These are phyloP conservation scores for Ustilago bromivora DNA, from an alignment of 1,284 basidiomycete genomes.

Conservation along the genomic window DNA sequence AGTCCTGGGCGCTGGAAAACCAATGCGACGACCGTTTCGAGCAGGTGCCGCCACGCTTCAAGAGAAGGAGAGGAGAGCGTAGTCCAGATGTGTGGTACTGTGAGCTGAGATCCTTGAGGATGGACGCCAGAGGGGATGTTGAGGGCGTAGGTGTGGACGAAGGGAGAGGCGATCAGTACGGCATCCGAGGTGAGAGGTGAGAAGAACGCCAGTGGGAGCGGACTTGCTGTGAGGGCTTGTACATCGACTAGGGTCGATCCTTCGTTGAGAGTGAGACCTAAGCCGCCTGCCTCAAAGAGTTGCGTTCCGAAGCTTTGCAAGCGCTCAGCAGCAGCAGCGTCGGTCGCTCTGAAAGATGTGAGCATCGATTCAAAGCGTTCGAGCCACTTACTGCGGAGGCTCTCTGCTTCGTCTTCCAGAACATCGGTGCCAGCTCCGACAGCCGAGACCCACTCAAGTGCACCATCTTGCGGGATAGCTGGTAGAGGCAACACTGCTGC, in stretches of 20 bases:
- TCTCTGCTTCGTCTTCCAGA: not conserved
- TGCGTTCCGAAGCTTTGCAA: slow-evolving; percentile 2
- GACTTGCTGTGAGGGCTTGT: not conserved
- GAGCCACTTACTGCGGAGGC: slow-evolving; percentile 7
- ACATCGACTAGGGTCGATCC: slow-evolving; percentile 1
- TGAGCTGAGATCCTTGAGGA: not conserved
- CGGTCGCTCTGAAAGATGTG: not conserved
- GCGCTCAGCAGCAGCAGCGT: slow-evolving; percentile 6
- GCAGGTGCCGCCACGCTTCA: slow-evolving; percentile 11
- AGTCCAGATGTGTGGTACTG: slow-evolving; percentile 35
- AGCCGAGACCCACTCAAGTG: slow-evolving; percentile 14
- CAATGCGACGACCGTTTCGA: slow-evolving; percentile 14
- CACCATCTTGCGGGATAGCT: slow-evolving; percentile 19
- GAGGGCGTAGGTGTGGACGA: slow-evolving; percentile 12
- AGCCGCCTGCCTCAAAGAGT: slow-evolving; percentile 1
- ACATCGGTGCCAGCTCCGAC: not conserved
- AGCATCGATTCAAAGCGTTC: slow-evolving; percentile 7
- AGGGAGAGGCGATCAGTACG: slow-evolving; percentile 13
- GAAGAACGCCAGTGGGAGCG: slow-evolving; percentile 28
- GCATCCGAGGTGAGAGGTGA: slow-evolving; percentile 7
- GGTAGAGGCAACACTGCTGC: slow-evolving; percentile 16
- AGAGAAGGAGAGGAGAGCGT: slow-evolving; percentile 15
- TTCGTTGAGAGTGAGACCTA: slow-evolving; percentile 3
- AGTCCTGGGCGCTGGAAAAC: slow-evolving; percentile 24
- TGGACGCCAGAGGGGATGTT: not conserved